Evolutionary conservation across 2,329 filamentous ascomycete genomes (phyloP).

Genomic region (Xenosphaeropsis pyriputrescens): DNA sequence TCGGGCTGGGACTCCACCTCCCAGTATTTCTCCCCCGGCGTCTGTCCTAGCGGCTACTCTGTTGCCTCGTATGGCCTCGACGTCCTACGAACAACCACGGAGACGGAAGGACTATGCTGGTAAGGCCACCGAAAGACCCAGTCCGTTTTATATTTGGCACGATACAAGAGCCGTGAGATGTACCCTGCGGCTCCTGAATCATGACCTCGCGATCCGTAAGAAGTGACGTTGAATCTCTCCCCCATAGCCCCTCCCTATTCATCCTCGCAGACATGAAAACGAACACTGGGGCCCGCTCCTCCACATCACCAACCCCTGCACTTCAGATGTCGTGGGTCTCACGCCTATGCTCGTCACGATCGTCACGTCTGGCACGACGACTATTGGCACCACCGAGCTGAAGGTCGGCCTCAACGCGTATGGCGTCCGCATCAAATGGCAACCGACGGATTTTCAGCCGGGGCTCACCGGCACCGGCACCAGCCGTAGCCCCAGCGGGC

Average conservation of each 20-base stretch:
- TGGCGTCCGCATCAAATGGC: not conserved
- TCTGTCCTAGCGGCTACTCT: constrained; percentile 1
- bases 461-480: too few relatives aligned
- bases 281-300: not conserved
- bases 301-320: not conserved
- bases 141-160: too few relatives aligned
- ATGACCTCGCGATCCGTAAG: too few relatives aligned
- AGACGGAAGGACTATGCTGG: too few relatives aligned
- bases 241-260: not conserved
- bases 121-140: too few relatives aligned
- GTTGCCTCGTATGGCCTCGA: not conserved
- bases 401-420: not conserved
- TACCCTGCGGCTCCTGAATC: not conserved
- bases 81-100: too few relatives aligned
- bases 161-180: too few relatives aligned
- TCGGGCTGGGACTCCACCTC: constrained; percentile 1
- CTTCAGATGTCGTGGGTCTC: not conserved
- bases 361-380: not conserved
- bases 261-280: too few relatives aligned
- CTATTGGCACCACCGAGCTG: not conserved
- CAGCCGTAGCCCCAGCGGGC: too few relatives aligned
- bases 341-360: not conserved
- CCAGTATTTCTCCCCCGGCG: not conserved
- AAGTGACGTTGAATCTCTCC: too few relatives aligned
- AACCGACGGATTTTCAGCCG: not conserved